A percentile compares a stretch with the other conserved stretches of the same genome.
These are phyloP conservation scores for Holtermanniella nyarrowii DNA, from an alignment of 768 basidiomycete genomes.

Conservation along the genomic window DNA sequence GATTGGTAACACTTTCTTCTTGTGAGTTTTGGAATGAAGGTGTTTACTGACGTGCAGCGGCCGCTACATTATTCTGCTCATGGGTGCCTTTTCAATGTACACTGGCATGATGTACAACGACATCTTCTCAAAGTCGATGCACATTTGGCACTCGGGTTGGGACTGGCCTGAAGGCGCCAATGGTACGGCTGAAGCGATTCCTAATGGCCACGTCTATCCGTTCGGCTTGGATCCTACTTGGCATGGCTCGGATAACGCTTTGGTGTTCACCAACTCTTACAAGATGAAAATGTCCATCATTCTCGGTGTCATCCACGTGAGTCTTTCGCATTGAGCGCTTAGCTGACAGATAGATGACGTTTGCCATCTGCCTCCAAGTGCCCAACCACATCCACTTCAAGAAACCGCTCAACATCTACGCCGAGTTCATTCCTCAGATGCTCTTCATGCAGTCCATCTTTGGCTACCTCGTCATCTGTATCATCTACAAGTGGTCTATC, in stretches of 20 bases:
- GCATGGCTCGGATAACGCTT: conserved; percentile 82
- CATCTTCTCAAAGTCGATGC: conserved; percentile 85
- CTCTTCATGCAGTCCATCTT: conserved; percentile 97
- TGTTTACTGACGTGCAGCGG: conserved; percentile 50
- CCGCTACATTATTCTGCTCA: conserved; percentile 94
- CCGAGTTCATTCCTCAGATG: conserved; percentile 94
- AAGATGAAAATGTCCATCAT: conserved; percentile 99
- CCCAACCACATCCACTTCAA: conserved; percentile 94
- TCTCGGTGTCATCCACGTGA: conserved; percentile 87
- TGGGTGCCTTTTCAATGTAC: conserved; percentile 95
- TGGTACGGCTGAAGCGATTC: conserved; percentile 47
- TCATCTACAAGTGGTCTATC: conserved; percentile 92
- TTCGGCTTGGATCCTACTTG: conserved; percentile 92
- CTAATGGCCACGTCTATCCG: conserved; percentile 67
- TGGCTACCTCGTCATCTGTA: conserved; percentile 86
- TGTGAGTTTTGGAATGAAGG: conserved; percentile 48
- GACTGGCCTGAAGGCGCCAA: conserved; percentile 53
- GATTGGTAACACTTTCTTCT: conserved; percentile 86
- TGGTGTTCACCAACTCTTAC: conserved; percentile 95
- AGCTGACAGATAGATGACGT: conserved; percentile 68
- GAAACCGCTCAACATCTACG: conserved; percentile 71
- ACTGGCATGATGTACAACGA: conserved; percentile 98
- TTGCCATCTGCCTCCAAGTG: conserved; percentile 88
- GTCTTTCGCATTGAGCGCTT: conserved; percentile 26
- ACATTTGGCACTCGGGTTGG: conserved; percentile 84